A percentile compares a stretch with the other conserved stretches of the same genome.
Evolutionary conservation across 257 asterid species (phyloP).

Genomic region (Solanum rostratum): DNA sequence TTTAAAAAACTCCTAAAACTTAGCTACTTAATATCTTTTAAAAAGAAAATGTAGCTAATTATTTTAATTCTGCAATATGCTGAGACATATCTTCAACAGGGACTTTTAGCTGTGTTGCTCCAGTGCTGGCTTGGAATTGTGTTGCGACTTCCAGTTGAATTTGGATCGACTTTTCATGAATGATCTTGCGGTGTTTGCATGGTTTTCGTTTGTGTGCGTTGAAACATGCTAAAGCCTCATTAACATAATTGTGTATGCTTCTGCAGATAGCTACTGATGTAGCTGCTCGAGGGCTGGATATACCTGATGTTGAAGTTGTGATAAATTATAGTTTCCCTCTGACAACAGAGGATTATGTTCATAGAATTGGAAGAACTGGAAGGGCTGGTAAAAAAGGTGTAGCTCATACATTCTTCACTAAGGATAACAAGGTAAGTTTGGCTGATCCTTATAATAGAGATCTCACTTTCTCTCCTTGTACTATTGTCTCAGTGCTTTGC

Average conservation of each 20-base stretch:
- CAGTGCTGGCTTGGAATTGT: background rate
- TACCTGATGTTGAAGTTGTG: constrained; percentile 94
- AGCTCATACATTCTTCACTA: constrained; percentile 95
- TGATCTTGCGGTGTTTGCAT: background rate
- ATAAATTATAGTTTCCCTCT: constrained; percentile 95
- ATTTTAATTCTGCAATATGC: too few species aligned
- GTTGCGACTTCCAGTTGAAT: background rate
- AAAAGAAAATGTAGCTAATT: too few species aligned
- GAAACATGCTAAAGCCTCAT: background rate
- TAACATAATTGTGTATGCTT: background rate
- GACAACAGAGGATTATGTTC: constrained; percentile 94
- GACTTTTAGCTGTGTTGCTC: background rate
- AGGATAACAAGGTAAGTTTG: constrained; percentile 73
- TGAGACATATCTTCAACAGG: too few species aligned
- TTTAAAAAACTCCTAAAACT: too few species aligned
- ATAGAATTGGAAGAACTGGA: constrained; percentile 97
- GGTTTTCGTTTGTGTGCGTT: background rate
- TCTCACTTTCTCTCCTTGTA: background rate
- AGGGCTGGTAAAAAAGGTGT: constrained; percentile 99
- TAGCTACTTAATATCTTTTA: too few species aligned
- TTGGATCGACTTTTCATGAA: background rate
- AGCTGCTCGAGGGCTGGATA: constrained; percentile 96
- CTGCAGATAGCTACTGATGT: constrained; percentile 96
- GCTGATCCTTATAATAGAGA: background rate
- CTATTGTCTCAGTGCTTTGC: background rate